Evolutionary conservation across 805 yeast species (phyloP).

Genomic region (Metschnikowia shivogae): DNA sequence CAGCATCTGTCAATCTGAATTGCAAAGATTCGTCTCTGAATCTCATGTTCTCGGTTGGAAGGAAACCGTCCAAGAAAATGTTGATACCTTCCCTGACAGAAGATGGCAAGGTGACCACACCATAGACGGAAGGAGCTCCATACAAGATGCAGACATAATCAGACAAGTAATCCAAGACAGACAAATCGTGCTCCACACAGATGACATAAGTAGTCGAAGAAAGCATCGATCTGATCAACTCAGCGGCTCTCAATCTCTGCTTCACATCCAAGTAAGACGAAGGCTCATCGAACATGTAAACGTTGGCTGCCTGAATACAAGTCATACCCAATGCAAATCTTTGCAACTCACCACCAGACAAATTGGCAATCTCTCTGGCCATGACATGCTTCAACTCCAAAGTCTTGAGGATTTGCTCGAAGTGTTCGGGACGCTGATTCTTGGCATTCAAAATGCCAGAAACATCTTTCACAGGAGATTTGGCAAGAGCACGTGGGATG

Average conservation of each 20-base stretch:
- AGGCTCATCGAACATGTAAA: conserved; percentile 99
- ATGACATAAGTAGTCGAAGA: conserved; percentile 78
- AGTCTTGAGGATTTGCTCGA: conserved; percentile 59
- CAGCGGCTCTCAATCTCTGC: conserved; percentile 97
- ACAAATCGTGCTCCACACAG: conserved; percentile 97
- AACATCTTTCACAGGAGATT: conserved; percentile 82
- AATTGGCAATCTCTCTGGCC: conserved; percentile 81
- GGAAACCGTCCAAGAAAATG: conserved; percentile 96
- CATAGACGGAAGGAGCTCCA: conserved; percentile 98
- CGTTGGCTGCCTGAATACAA: conserved; percentile 90
- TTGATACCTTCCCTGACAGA: conserved; percentile 99
- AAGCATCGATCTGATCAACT: conserved; percentile 82
- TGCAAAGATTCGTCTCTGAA: conserved; percentile 95
- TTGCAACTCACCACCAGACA: conserved; percentile 98
- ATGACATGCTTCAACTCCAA: conserved; percentile 74
- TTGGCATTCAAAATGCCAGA: conserved; percentile 77
- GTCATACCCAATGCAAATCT: conserved; percentile 98
- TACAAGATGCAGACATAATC: conserved; percentile 95
- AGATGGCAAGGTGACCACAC: conserved; percentile 95
- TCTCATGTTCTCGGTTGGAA: conserved; percentile 94
- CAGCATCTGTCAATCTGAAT: conserved; percentile 87
- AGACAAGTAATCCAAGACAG: conserved; percentile 93
- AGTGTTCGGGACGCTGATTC: conserved; percentile 66
- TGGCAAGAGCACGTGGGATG: conserved; percentile 88
- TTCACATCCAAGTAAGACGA: conserved; percentile 97